Evolutionary conservation across 805 yeast species (phyloP).

Genomic region (Ogataea thermomethanolica): DNA sequence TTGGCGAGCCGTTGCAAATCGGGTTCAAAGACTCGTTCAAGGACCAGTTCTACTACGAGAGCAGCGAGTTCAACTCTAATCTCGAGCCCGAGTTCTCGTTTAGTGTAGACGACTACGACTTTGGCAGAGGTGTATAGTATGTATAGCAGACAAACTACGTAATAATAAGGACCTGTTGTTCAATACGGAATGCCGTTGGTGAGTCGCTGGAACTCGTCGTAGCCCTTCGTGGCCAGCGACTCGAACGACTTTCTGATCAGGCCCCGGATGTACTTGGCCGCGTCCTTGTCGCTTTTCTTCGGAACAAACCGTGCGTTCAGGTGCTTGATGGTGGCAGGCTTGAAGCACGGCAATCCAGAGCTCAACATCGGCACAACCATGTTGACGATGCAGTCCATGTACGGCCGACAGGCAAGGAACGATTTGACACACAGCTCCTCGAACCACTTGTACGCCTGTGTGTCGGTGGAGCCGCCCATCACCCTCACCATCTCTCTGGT

Average conservation of each 20-base stretch:
- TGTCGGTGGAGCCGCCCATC: constrained; percentile 83
- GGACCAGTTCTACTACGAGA: constrained; percentile 15
- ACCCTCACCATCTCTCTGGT: constrained; percentile 96
- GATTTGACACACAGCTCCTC: constrained; percentile 95
- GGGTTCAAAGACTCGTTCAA: constrained; percentile 9
- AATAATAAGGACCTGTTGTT: background rate
- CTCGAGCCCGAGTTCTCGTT: constrained; percentile 24
- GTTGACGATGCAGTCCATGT: constrained; percentile 78
- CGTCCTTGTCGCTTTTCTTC: constrained; percentile 76
- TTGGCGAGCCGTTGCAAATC: constrained; percentile 4
- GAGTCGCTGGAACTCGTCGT: constrained; percentile 94
- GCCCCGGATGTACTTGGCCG: constrained; percentile 70
- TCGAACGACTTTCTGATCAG: constrained; percentile 81
- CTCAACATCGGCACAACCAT: constrained; percentile 91
- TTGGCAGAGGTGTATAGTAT: constrained; percentile 10
- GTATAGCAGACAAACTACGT: background rate
- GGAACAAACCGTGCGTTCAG: constrained; percentile 78
- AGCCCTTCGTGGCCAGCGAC: constrained; percentile 86
- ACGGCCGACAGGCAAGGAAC: constrained; percentile 81
- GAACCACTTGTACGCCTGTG: constrained; percentile 90
- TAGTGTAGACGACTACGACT: constrained; percentile 22
- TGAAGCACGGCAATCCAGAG: constrained; percentile 95
- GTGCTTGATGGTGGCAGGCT: constrained; percentile 78
- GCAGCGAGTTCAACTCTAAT: constrained; percentile 9
- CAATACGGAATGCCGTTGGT: constrained; percentile 96